Evolutionary conservation across 2,329 filamentous ascomycete species (phyloP).

Genomic region (Pseudogymnoascus sp.): DNA sequence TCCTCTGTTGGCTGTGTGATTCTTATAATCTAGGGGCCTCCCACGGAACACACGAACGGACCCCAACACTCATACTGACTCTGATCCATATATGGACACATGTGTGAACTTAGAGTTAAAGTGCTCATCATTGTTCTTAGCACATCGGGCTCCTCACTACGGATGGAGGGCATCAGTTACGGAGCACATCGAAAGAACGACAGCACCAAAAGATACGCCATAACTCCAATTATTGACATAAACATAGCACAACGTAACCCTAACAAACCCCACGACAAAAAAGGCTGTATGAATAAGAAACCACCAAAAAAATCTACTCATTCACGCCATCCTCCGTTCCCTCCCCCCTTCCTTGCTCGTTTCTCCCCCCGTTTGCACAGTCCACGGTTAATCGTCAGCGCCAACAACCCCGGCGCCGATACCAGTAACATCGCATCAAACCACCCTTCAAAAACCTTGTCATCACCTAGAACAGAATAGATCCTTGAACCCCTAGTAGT

Average conservation of each 20-base stretch:
- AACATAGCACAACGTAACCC: not conserved
- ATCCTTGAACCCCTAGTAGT: not conserved
- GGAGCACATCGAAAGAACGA: not conserved
- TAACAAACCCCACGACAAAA: not conserved
- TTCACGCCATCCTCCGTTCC: conserved; percentile 3
- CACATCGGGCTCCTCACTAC: no score
- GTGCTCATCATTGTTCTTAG: no score
- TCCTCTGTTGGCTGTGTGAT: no score
- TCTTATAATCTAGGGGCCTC: no score
- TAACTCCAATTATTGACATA: conserved; percentile 4
- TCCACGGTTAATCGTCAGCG: conserved; percentile 10
- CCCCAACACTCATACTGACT: no score
- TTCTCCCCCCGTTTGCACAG: conserved; percentile 1
- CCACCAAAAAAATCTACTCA: not conserved
- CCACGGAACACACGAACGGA: no score
- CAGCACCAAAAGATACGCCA: not conserved
- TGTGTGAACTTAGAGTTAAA: no score
- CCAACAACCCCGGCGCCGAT: not conserved
- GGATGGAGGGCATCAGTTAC: not conserved
- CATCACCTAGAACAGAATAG: not conserved
- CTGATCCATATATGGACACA: no score
- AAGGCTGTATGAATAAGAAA: not conserved
- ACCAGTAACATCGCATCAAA: not conserved
- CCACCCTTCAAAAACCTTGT: not conserved
- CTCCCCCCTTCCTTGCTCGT: not conserved